A percentile compares a stretch with the other conserved stretches of the same genome.
These are phyloP conservation scores for Acer saccharum DNA, from an alignment of 345 rosid genomes.

Conservation along the genomic window DNA sequence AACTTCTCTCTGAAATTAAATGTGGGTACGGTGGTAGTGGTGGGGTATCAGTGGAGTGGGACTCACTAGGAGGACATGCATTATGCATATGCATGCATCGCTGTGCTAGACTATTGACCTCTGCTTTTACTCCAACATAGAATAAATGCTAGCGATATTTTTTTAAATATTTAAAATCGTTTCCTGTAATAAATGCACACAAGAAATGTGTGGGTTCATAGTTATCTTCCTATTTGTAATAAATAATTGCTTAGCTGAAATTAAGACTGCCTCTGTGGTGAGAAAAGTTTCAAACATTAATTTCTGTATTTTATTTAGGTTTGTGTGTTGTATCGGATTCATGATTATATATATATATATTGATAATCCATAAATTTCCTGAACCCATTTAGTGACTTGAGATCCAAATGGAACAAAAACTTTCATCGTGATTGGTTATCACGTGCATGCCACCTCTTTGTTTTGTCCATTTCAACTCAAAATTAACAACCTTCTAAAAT, in stretches of 20 bases:
- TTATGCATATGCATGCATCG: background rate
- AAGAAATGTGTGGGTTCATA: background rate
- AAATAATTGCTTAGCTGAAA: background rate
- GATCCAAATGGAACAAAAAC: background rate
- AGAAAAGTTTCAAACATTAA: background rate
- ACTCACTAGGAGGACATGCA: background rate
- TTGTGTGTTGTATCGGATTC: background rate
- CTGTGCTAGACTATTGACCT: background rate
- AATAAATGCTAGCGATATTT: slow-evolving; percentile 2
- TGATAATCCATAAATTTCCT: too few relatives aligned
- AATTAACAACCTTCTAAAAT: background rate
- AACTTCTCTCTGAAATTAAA: background rate
- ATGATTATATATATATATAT: too few relatives aligned
- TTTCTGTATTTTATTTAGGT: background rate
- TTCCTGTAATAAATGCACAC: background rate
- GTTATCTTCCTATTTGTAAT: background rate
- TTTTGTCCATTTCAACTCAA: background rate
- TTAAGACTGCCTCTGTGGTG: background rate
- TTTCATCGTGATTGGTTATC: background rate
- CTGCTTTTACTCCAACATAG: background rate
- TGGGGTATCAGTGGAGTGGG: slow-evolving; percentile 13
- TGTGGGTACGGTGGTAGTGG: background rate
- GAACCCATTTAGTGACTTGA: too few relatives aligned
- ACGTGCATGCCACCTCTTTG: slow-evolving; percentile 18
- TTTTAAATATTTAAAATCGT: background rate